Base-by-base conservation (phyloP, 2,329 filamentous ascomycete genomes). In the Penicillium nordicum region DNA sequence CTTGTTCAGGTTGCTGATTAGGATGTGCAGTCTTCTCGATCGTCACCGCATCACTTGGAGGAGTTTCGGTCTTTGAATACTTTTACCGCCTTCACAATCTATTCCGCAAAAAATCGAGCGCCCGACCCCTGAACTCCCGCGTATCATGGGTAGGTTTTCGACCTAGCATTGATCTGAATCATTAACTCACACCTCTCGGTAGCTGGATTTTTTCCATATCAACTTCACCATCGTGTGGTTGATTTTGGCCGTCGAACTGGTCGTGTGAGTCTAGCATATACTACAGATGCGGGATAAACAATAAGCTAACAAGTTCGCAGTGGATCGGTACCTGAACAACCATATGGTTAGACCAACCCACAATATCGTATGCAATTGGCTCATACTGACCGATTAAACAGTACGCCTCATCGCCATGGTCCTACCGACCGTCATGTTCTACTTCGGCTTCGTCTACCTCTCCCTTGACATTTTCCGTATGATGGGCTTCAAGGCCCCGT, bases 401-500 rank as follows among this genome's bases (percentile, higher is more conserved):
- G 74, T 77, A 25, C 73, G 76, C 44, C 71, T 78, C 4, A 67
- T 78, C 32, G 75, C 74, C 42, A 77, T 77, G 75, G 69, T 76
- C 40, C 70, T 77, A 23, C 75, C 76, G 8, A 74, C 72, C 23
- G 75, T 78, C 37, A 78, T 78, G 74, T 77, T 76, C 61, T 77
- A 78, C 60, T 78, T 78, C 54, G 76, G 76, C 44, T 63, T 64
- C 44, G 73, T 77, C 38, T 73, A 76, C 61, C 68, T 77, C 14
- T 63, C 71, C 29, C 73, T 78, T 50, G 74, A 76, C 51, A 64
- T 77, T 27, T 72, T 77, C n/a, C 74, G 74, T 43, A 70, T 72
- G 40, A 61, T 64, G 53, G 74, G 76, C n/a, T 71, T 67, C 59
- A 76, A 74, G 64, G 81, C 84, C 0, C 84, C 84, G 0, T 86